Base-by-base conservation (phyloP, 1,284 basidiomycete species). In the Rhizoctonia solani region DNA sequence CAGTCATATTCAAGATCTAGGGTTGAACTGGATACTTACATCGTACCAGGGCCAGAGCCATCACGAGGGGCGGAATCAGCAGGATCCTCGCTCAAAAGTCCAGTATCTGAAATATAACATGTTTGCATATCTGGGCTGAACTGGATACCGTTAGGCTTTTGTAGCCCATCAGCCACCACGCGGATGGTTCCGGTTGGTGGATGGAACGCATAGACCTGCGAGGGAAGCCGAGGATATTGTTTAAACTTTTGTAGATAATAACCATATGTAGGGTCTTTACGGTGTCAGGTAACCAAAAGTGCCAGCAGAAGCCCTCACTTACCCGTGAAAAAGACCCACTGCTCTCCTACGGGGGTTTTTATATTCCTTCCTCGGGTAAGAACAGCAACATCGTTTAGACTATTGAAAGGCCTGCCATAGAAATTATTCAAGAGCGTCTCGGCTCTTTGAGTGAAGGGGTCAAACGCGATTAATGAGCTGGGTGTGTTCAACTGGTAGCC, bases 391-490 rank as follows among this genome's bases (percentile, higher is more conserved):
- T 93, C 91, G 75, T 93, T 92, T 58, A 92, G 76, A 1, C 88
- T 88, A 77, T 89, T 91, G 78, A 92, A 93, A 72, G 92, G 89
- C 9, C 88, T 80, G 3, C 90, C 90, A 63, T 74, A 77, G 73
- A 80, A 87, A 76, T 88, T 90, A 77, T 90, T 85, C 67, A 89
- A 74, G 19, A 89, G 73, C 49, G 88, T 82, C 34, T 54, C 30
- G 2, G 50, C 13, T 21, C 47, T 65, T 4, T 54, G 42, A 16
- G 14, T 21, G 5, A 44, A 39, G 9, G 61, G 61, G 37, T 65
- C 61, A 14, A 65, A 37, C 21, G 61, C 25, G 21, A 65, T 32
- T 9, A 65, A 50, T 16, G 49, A 21, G 3, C 21, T 49, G 3
- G 61, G 61, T 3, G 49, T 25, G 39, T 37, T 25, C 11, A 53